phyloP scores from a whole-genome alignment of 345 rosid genomes.

The Arabidopsis suecica region DNA sequence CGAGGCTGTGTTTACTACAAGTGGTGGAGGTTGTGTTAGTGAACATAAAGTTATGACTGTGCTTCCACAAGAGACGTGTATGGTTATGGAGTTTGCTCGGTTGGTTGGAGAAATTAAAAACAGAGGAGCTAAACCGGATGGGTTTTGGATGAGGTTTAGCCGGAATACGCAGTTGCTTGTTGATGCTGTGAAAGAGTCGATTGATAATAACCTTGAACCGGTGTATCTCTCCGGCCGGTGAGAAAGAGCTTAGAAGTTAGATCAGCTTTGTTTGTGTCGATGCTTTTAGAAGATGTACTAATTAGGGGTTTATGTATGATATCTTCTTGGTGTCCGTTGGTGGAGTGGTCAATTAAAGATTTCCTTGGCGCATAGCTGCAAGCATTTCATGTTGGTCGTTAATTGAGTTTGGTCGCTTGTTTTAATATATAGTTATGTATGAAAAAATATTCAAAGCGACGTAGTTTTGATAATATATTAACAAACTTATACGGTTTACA shows the following conservation, averaged over 20 bases:
- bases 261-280: no score
- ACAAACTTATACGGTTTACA: no score
- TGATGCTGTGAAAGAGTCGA: slow-evolving; percentile 72
- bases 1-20: slow-evolving; percentile 55
- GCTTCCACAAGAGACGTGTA: slow-evolving; percentile 77
- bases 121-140: slow-evolving; percentile 66
- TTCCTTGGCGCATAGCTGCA: no score
- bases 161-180: slow-evolving; percentile 76
- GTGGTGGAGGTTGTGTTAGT: slow-evolving; percentile 37
- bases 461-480: no score
- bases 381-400: no score
- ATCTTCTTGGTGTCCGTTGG: no score
- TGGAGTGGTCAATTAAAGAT: no score
- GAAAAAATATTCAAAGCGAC: no score
- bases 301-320: no score
- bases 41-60: slow-evolving; percentile 54
- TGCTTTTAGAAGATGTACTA: no score
- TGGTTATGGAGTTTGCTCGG: slow-evolving; percentile 79
- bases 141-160: slow-evolving; percentile 65
- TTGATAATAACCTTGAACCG: slow-evolving; percentile 56
- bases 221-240: slow-evolving; percentile 41
- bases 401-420: no score
- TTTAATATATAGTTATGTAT: no score
- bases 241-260: neutral
- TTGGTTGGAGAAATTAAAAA: slow-evolving; percentile 59